Evolutionary conservation across 2,329 filamentous ascomycete species (phyloP), one percentile per base, ranked within the genome.

Genomic region (Colletotrichum caudatum): DNA sequence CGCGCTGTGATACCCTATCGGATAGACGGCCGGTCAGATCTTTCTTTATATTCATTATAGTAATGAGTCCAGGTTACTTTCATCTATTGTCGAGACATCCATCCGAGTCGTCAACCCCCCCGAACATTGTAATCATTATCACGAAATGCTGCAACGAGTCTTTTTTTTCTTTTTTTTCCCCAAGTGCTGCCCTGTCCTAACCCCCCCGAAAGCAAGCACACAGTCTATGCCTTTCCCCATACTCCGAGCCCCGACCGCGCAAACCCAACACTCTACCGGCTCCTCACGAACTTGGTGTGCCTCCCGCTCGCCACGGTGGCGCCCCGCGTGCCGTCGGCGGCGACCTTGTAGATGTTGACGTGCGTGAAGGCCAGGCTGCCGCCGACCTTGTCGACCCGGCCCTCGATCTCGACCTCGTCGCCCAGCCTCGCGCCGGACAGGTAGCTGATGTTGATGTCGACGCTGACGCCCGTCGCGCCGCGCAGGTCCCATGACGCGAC

Each of bases 391-490:
- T 91, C 88, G 7, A 90, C 89, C 71, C 82, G 86, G 26, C 90
- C 89, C 77, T 91, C 88, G 66, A 94, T 89, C 83, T 93, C 91
- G 44, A 94, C 83, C 74, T 84, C 85, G 71, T 94, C 92, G 18
- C 90, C 92, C 35, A 87, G 84, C 58, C 83, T 84, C 1, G 92
- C 92, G 3, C 88, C 87, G 48, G 87, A 87, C 66, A 92, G 83
- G 76, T 93, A 94, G 62, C 88, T 90, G 73, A 93, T 86, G 80
- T 94, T 92, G 78, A 94, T 94, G 79, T 94, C 92, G 46, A 91
- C 86, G 74, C 90, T 92, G 44, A 93, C 92, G 58, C 92, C 92
- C 4, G 91, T 92, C 76, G 86, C 87, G 39, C 86, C 84, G 35
- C 85, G 81, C 69, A 90, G 80, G 74, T 93, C 91, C 82, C 86